Conservation (phyloP, 2,329 filamentous ascomycete genomes). For the Magnaporthiopsis rhizophila region DNA sequence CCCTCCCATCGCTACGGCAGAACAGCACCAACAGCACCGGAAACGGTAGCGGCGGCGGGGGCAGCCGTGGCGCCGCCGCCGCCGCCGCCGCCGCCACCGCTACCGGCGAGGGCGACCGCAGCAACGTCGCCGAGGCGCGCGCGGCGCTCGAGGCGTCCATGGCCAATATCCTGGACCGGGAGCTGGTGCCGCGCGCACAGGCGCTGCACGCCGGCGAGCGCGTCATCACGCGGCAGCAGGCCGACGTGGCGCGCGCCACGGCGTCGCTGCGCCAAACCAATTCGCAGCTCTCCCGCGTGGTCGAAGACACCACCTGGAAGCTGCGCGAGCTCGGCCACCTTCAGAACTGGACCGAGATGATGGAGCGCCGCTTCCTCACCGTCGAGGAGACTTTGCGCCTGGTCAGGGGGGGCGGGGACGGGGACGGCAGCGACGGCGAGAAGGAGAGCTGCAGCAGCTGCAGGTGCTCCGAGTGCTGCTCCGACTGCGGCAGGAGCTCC, state of each 20-base stretch:
- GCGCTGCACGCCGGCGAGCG: conserved; percentile 62
- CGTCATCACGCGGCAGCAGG: conserved; percentile 59
- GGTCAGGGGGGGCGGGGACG: conserved; percentile 28
- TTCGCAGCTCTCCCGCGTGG: conserved; percentile 56
- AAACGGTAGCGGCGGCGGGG: not conserved
- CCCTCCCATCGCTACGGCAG: not conserved
- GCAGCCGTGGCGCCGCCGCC: not conserved
- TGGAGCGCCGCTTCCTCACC: conserved; percentile 59
- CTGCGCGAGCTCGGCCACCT: conserved; percentile 75
- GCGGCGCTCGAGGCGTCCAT: conserved; percentile 53
- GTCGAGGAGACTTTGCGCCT: conserved; percentile 57
- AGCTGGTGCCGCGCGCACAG: conserved; percentile 59
- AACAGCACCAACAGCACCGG: conserved; percentile 6
- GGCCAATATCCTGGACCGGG: conserved; percentile 60
- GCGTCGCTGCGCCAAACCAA: conserved; percentile 54
- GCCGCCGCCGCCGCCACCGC: not conserved
- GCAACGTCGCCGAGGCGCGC: conserved; percentile 43
- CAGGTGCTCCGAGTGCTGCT: conserved; percentile 17
- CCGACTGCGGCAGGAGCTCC: conserved; percentile 13
- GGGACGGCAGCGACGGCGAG: conserved; percentile 12
- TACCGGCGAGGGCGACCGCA: not conserved
- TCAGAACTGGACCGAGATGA: conserved; percentile 81
- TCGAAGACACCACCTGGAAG: conserved; percentile 51
- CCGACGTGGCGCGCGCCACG: conserved; percentile 53
- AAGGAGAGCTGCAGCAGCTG: conserved; percentile 21